A percentile compares a stretch with the other conserved stretches of the same genome.
Evolutionary conservation across 345 rosid genomes (phyloP).

Genomic region (Bruguiera parviflora): DNA sequence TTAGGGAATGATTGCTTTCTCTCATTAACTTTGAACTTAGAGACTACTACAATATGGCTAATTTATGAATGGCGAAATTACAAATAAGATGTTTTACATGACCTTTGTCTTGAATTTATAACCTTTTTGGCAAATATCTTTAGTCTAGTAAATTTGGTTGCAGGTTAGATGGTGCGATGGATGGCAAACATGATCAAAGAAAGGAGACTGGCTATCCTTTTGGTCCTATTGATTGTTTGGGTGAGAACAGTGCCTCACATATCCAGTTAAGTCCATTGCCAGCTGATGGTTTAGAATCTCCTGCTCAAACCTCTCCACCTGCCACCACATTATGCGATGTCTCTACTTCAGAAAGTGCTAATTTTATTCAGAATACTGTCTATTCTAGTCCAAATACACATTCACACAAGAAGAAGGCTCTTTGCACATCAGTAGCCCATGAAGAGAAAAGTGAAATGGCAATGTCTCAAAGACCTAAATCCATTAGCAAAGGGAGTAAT

Average conservation of each 20-base stretch:
- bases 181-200: constrained; percentile 27
- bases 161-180: constrained; percentile 44
- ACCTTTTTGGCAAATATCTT: background rate
- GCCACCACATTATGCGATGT: constrained; percentile 38
- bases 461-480: constrained; percentile 42
- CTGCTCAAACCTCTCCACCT: constrained; percentile 44
- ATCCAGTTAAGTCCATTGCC: constrained; percentile 37
- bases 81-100: background rate
- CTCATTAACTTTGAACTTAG: too few relatives aligned
- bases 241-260: constrained; percentile 32
- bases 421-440: constrained; percentile 33
- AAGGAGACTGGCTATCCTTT: constrained; percentile 26
- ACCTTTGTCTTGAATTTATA: background rate
- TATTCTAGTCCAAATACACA: constrained; percentile 43
- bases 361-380: constrained; percentile 45
- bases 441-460: constrained; percentile 46
- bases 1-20: background rate
- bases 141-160: constrained; percentile 11
- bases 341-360: constrained; percentile 65
- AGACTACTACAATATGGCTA: too few relatives aligned
- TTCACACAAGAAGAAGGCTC: constrained; percentile 31
- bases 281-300: constrained; percentile 48
- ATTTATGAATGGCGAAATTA: background rate
- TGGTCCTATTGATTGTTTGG: constrained; percentile 33
- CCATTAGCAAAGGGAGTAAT: constrained; percentile 38